Percentiles rank a stretch among this genome's conserved stretches.
These are phyloP conservation scores for Claviceps paspali DNA, from an alignment of 2,329 filamentous ascomycete species.

Conservation along the genomic window DNA sequence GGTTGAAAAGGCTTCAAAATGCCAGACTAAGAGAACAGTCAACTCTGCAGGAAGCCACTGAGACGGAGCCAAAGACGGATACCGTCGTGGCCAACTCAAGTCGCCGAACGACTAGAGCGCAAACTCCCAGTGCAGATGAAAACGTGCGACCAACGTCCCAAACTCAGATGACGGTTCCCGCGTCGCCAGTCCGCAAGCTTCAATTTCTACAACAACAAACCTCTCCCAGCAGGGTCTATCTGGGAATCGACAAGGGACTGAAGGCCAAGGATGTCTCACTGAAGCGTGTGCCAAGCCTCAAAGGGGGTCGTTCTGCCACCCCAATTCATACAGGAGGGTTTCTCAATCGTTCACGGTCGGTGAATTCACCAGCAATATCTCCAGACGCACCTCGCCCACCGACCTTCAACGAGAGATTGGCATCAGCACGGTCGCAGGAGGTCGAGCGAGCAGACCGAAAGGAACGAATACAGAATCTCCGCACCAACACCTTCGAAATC, in stretches of 20 bases:
- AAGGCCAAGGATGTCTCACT: constrained; percentile 71
- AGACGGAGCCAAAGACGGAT: constrained; percentile 8
- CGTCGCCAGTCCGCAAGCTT: constrained; percentile 51
- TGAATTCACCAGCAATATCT: constrained; percentile 13
- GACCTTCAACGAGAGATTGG: constrained; percentile 76
- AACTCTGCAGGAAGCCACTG: constrained; percentile 9
- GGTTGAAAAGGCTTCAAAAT: constrained; percentile 72
- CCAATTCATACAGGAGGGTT: constrained; percentile 20
- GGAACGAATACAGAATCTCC: constrained; percentile 34
- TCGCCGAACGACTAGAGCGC: constrained; percentile 12
- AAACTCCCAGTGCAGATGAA: constrained; percentile 13
- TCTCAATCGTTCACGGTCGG: constrained; percentile 28
- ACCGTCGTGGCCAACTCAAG: constrained; percentile 10
- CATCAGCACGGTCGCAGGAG: constrained; percentile 49
- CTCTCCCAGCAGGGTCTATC: constrained; percentile 63
- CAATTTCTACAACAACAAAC: constrained; percentile 37
- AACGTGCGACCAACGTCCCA: constrained; percentile 9
- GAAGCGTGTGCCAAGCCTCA: constrained; percentile 49
- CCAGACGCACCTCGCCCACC: constrained; percentile 24
- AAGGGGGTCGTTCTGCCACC: constrained; percentile 11
- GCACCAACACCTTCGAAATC: constrained; percentile 42
- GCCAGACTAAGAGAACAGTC: constrained; percentile 14
- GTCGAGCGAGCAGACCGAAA: constrained; percentile 32
- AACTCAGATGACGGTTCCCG: constrained; percentile 54
- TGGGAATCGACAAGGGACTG: constrained; percentile 84